phyloP scores from a whole-genome alignment of 805 yeast genomes.

The Hemisphaericaspora nanyangensis region DNA sequence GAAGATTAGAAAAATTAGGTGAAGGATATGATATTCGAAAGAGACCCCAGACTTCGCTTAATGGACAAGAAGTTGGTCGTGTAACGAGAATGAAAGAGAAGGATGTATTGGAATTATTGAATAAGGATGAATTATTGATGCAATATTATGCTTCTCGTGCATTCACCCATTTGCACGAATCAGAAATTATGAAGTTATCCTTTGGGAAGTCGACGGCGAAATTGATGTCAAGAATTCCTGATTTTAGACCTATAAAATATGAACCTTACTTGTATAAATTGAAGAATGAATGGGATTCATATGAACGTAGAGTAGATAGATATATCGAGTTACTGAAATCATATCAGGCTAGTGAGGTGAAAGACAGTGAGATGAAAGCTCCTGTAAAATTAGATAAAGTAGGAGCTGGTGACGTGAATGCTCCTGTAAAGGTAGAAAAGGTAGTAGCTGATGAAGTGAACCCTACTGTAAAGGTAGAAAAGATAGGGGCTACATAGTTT shows the following conservation, averaged over 20 bases:
- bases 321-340: constrained; percentile 15
- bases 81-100: constrained; percentile 11
- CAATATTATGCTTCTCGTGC: constrained; percentile 16
- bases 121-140: constrained; percentile 24
- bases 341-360: constrained; percentile 8
- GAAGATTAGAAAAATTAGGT: constrained; percentile 7
- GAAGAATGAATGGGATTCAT: constrained; percentile 17
- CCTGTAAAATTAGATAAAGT: not conserved
- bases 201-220: constrained; percentile 13
- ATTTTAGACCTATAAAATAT: constrained; percentile 28
- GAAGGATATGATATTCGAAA: not conserved
- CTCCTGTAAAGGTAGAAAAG: not conserved
- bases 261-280: constrained; percentile 25
- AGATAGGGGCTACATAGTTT: too few relatives aligned
- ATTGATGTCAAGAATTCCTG: constrained; percentile 15
- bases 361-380: too few relatives aligned
- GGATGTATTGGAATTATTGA: constrained; percentile 20
- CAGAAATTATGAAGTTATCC: constrained; percentile 21
- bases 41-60: not conserved
- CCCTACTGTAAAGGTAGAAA: not conserved
- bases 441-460: not conserved
- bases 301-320: constrained; percentile 23
- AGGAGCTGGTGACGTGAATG: not conserved
- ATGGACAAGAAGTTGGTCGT: constrained; percentile 10
- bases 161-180: constrained; percentile 27